Evolutionary conservation across 1,284 basidiomycete species (phyloP).

Genomic region (Sphagnurus paluster): DNA sequence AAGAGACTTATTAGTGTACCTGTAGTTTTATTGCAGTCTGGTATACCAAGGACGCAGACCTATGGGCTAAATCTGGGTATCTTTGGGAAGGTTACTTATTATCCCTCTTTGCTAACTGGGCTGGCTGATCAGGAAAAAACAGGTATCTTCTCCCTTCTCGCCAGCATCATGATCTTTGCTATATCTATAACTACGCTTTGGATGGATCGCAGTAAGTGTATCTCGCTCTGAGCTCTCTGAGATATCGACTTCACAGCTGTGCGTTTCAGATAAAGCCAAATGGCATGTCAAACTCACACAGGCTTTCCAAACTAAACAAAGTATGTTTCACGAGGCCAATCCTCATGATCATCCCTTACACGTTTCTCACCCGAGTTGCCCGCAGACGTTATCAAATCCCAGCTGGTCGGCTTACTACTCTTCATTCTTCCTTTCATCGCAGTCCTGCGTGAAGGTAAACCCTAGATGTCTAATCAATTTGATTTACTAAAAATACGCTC

Average conservation of each 20-base stretch:
- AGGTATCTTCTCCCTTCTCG: slow-evolving; percentile 81
- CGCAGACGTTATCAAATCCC: slow-evolving; percentile 45
- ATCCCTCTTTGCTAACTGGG: slow-evolving; percentile 3
- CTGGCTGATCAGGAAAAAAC: slow-evolving; percentile 19
- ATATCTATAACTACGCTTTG: slow-evolving; percentile 81
- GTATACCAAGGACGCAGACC: slow-evolving; percentile 74
- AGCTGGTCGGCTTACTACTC: slow-evolving; percentile 85
- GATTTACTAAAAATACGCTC: background rate
- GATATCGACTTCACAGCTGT: background rate
- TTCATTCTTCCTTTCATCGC: slow-evolving; percentile 89
- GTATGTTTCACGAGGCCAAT: slow-evolving; percentile 12
- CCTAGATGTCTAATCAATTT: background rate
- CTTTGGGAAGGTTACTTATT: slow-evolving; percentile 64
- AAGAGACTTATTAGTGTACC: too few species aligned
- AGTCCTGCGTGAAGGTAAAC: slow-evolving; percentile 82
- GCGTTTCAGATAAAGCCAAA: slow-evolving; percentile 66
- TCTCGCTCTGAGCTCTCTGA: background rate
- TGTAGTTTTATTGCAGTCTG: slow-evolving; percentile 78
- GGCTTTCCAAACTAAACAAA: slow-evolving; percentile 64
- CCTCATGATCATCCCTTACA: too few species aligned
- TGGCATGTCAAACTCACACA: slow-evolving; percentile 87
- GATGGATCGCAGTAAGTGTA: slow-evolving; percentile 51
- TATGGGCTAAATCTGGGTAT: slow-evolving; percentile 74
- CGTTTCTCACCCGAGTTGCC: slow-evolving; percentile 37
- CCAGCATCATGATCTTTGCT: slow-evolving; percentile 78